Percentiles rank a stretch among this genome's conserved stretches.
phyloP scores from a whole-genome alignment of 2,329 filamentous ascomycete genomes.

The Xylaria hypoxylon region DNA sequence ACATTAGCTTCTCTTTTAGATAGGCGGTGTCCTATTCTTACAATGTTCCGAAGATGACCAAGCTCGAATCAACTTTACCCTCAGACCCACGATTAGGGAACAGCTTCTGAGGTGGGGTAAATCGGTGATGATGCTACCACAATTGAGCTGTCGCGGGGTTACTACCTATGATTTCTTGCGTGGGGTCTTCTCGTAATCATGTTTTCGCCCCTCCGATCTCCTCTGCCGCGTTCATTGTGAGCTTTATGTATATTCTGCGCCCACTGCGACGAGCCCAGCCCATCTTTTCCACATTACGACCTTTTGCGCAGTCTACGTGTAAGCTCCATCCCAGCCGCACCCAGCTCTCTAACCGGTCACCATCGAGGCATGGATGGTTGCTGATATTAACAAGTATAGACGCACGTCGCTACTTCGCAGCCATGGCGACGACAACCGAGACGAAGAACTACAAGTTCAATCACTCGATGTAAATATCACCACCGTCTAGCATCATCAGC shows the following conservation, averaged over 20 bases:
- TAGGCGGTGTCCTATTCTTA: neutral
- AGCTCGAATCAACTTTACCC: conserved; percentile 1
- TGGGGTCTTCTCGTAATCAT: conserved; percentile 15
- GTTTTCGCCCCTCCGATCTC: neutral
- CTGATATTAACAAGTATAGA: conserved; percentile 9
- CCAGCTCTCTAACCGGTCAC: neutral
- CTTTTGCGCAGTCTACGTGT: conserved; percentile 40
- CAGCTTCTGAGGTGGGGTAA: conserved; percentile 27
- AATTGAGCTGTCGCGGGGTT: conserved; percentile 28
- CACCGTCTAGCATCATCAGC: neutral
- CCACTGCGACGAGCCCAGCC: conserved; percentile 47
- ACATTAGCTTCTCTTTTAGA: neutral
- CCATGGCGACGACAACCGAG: conserved; percentile 78
- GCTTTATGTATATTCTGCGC: conserved; percentile 49
- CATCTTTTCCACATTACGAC: conserved; percentile 45
- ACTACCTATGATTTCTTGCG: conserved; percentile 7
- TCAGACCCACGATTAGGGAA: conserved; percentile 13
- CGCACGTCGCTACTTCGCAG: conserved; percentile 52
- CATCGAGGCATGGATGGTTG: neutral
- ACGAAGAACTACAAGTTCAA: conserved; percentile 83
- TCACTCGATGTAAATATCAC: conserved; percentile 78
- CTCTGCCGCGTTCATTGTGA: neutral
- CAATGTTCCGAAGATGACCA: neutral
- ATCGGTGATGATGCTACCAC: conserved; percentile 18
- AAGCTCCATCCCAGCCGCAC: conserved; percentile 12